These are phyloP conservation scores for Mycena metata DNA, from an alignment of 768 basidiomycete species.

Conservation along the genomic window DNA sequence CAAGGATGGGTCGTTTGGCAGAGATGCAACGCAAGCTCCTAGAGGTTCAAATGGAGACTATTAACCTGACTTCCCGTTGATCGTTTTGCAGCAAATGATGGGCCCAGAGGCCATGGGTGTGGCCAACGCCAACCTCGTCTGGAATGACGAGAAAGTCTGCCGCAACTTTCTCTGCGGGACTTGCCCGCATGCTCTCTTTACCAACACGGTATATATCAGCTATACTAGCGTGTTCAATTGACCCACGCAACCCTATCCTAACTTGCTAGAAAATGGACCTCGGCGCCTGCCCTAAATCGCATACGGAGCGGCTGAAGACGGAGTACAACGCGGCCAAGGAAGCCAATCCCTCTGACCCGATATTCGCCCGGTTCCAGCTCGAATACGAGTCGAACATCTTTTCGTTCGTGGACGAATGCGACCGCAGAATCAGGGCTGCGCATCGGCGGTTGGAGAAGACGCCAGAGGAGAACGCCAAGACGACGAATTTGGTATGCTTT, in stretches of 20 bases:
- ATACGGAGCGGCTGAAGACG: constrained; percentile 93
- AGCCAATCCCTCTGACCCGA: constrained; percentile 81
- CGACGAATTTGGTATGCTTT: constrained; percentile 86
- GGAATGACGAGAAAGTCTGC: constrained; percentile 98
- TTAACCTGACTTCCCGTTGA: constrained; percentile 59
- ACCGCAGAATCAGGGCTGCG: constrained; percentile 93
- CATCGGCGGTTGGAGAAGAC: constrained; percentile 98
- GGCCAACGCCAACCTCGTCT: constrained; percentile 90
- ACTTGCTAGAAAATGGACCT: constrained; percentile 95
- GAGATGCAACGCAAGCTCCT: constrained; percentile 98
- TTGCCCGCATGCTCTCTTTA: constrained; percentile 98
- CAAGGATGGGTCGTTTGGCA: constrained; percentile 91
- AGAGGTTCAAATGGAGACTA: constrained; percentile 50
- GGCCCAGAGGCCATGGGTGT: constrained; percentile 99
- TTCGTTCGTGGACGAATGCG: constrained; percentile 97
- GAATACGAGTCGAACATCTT: constrained; percentile 98
- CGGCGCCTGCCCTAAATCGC: constrained; percentile 96
- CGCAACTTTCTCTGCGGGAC: constrained; percentile 97
- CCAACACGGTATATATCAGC: constrained; percentile 85
- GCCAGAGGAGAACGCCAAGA: constrained; percentile 99
- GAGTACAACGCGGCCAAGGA: constrained; percentile 88
- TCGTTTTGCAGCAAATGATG: constrained; percentile 93
- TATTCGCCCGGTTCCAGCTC: constrained; percentile 89
- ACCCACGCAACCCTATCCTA: background rate
- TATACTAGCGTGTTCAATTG: constrained; percentile 7